Conservation (phyloP, 106 monocot species). For the Xerophyta viscosa region DNA sequence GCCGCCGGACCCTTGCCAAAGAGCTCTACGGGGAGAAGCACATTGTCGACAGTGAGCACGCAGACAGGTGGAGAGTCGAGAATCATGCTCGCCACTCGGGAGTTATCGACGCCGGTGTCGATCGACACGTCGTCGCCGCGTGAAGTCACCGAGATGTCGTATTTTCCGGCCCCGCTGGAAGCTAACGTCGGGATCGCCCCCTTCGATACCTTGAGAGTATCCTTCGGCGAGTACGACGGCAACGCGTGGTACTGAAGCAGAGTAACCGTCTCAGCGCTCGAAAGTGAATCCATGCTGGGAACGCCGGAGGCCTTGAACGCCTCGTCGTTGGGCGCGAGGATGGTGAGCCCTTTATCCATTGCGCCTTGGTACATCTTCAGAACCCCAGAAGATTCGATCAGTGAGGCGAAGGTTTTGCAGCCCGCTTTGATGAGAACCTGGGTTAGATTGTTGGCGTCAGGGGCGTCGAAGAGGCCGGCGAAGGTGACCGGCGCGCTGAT, state of each 20-base stretch:
- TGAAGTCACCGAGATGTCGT: conserved; percentile 38
- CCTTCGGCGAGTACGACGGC: conserved; percentile 66
- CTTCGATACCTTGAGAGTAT: conserved; percentile 39
- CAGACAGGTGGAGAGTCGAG: conserved; percentile 61
- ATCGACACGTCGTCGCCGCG: conserved; percentile 72
- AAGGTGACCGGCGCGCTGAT: conserved; percentile 71
- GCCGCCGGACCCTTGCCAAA: conserved; percentile 43
- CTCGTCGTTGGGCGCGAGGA: conserved; percentile 90
- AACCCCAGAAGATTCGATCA: conserved; percentile 68
- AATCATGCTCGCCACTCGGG: conserved; percentile 62
- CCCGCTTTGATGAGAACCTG: conserved; percentile 81
- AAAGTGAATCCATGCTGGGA: conserved; percentile 49
- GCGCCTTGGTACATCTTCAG: conserved; percentile 70
- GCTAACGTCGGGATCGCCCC: conserved; percentile 56
- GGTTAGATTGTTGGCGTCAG: conserved; percentile 61
- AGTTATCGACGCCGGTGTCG: conserved; percentile 61
- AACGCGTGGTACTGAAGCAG: conserved; percentile 92
- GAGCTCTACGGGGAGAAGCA: conserved; percentile 53
- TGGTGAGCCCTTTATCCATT: conserved; percentile 73
- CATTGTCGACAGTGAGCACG: conserved; percentile 50
- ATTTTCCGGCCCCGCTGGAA: conserved; percentile 64
- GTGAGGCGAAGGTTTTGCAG: conserved; percentile 75
- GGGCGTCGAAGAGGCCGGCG: conserved; percentile 70
- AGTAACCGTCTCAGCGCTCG: conserved; percentile 78
- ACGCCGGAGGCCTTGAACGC: conserved; percentile 73